A percentile compares a stretch with the other conserved stretches of the same genome.
phyloP scores from a whole-genome alignment of 306 rosid species.

The Vigna angularis region DNA sequence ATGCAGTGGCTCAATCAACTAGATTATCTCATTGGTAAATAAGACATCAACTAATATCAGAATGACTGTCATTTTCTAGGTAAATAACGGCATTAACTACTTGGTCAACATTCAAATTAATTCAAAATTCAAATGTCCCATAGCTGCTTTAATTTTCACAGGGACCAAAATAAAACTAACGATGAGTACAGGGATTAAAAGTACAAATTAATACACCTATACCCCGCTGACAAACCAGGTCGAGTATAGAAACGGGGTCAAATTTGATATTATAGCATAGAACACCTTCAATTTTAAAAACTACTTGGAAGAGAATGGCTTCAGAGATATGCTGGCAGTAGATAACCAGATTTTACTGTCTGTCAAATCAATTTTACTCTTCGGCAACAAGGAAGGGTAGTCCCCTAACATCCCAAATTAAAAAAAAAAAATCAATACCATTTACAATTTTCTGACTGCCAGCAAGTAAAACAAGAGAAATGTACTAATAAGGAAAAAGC shows the following conservation, averaged over 20 bases:
- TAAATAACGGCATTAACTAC: conserved; percentile 12
- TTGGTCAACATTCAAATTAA: not conserved
- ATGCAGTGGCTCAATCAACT: not conserved
- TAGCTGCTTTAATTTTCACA: not conserved
- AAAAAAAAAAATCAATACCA: conserved; percentile 19
- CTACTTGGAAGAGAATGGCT: conserved; percentile 40
- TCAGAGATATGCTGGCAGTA: conserved; percentile 36
- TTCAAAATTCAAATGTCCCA: conserved; percentile 30
- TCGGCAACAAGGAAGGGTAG: conserved; percentile 61
- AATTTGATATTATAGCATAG: conserved; percentile 17
- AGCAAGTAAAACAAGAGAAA: conserved; percentile 29
- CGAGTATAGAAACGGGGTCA: conserved; percentile 7
- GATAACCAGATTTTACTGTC: conserved; percentile 26
- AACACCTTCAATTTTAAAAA: conserved; percentile 28
- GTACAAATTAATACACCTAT: not conserved
- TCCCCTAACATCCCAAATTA: conserved; percentile 60
- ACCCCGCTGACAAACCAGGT: not conserved
- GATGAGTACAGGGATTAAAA: not conserved
- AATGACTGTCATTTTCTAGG: not conserved
- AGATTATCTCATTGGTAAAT: not conserved
- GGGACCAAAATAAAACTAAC: conserved; percentile 13
- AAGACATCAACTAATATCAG: not conserved
- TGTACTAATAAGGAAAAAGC: not conserved
- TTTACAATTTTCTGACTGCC: conserved; percentile 39
- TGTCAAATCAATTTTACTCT: conserved; percentile 56